Base-by-base conservation (phyloP, 2,329 filamentous ascomycete genomes). In the Scedosporium aurantiacum region DNA sequence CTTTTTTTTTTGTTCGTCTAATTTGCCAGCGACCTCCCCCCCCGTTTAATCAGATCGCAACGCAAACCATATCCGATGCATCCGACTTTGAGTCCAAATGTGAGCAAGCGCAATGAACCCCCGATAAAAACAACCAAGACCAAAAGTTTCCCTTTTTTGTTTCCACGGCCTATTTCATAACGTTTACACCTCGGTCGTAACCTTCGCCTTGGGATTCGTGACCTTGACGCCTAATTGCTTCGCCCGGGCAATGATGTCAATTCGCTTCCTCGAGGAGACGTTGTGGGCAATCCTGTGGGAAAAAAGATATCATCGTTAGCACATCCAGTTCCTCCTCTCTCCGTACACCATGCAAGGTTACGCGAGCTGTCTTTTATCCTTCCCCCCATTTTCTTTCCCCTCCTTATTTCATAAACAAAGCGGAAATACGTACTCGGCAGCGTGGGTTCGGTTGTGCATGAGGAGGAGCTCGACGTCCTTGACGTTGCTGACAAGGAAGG, bases 141-240 rank as follows among this genome's bases (percentile, higher is more conserved):
- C 57, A 60, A 57, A 57, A 27, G 37, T 60, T 47, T 60, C 47
- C 41, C 57, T 10, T 60, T 60, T 41, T 57, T 41, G 52, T 43
- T 58, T 41, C 57, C 47, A 52, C 47, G 47, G 56, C 56, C 37
- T 57, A 7, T n/a, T 21, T 54, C 47, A 57, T 58, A 61, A 66
- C 58, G 60, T 74, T 84, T 86, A 89, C 74, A 87, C 82, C 87
- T 99, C 94, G 72, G 91, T 96, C 73, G 93, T 96, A 78, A 99
- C 89, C 86, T 93, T 95, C 76, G 92, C 94, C 90, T 97, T 96
- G 81, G 90, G 80, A 86, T 99, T 99, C 77, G 94, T 99, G 78
- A 99, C 93, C 90, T 99, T 99, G 78, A 99, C 94, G 76, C 92
- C 91, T 75, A 99, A 83, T 81, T 96, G 88, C 90, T 97, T 97